Conservation (phyloP, 2,329 filamentous ascomycete species). For the Stromatinia cepivora region DNA sequence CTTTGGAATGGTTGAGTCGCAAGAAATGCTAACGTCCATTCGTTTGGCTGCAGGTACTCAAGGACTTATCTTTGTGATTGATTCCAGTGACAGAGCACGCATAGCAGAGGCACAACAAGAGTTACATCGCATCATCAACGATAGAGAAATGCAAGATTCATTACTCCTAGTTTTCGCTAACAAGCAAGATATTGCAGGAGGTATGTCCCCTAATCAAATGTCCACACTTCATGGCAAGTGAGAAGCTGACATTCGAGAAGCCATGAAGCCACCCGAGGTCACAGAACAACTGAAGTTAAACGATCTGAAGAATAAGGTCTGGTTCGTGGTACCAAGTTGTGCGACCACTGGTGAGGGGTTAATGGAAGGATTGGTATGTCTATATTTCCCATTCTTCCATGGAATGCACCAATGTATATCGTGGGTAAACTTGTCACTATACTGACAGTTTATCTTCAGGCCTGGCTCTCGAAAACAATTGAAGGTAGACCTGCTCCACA, state of each 20-base stretch:
- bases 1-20: background rate
- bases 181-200: conserved; percentile 91
- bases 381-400: conserved; percentile 18
- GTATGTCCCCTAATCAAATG: conserved; percentile 48
- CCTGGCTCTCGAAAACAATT: conserved; percentile 83
- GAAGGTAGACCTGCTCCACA: conserved; percentile 53
- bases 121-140: conserved; percentile 95
- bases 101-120: conserved; percentile 93
- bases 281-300: conserved; percentile 74
- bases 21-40: conserved; percentile 19
- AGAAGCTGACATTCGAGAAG: conserved; percentile 46
- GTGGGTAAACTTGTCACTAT: background rate
- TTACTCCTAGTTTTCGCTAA: conserved; percentile 95
- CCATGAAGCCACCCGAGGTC: conserved; percentile 77
- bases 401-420: too few relatives aligned
- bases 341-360: conserved; percentile 80
- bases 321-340: conserved; percentile 82
- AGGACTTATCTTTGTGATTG: conserved; percentile 97
- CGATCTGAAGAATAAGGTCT: conserved; percentile 79
- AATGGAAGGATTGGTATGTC: conserved; percentile 69
- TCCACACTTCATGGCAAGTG: too few relatives aligned
- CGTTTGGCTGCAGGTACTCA: conserved; percentile 68
- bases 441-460: conserved; percentile 41
- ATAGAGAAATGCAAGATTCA: conserved; percentile 96
- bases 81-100: conserved; percentile 86